Percentiles rank a stretch among this genome's conserved stretches.
These are phyloP conservation scores for Morella rubra DNA, from an alignment of 306 rosid genomes.

Conservation along the genomic window DNA sequence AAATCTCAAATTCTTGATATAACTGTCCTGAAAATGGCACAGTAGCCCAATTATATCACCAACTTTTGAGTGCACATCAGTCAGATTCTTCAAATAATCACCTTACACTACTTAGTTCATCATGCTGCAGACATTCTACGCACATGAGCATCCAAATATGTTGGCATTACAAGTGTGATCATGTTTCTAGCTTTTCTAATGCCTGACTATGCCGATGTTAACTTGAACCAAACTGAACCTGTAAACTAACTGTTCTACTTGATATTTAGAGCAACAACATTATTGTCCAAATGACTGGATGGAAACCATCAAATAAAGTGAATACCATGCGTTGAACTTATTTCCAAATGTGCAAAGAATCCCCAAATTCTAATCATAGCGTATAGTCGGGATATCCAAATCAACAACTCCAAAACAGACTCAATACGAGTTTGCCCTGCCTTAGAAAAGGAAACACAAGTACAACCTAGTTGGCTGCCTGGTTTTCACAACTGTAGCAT, in stretches of 20 bases:
- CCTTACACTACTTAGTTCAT: neutral
- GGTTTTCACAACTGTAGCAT: neutral
- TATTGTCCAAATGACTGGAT: neutral
- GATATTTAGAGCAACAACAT: too few relatives aligned
- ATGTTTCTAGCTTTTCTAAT: neutral
- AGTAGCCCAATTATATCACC: neutral
- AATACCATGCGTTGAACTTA: neutral
- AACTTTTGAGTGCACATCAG: slow-evolving; percentile 4
- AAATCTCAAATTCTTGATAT: neutral
- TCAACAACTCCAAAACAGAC: neutral
- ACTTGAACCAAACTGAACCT: neutral
- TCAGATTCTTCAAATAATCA: neutral
- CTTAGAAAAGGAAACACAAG: neutral
- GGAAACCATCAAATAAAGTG: neutral
- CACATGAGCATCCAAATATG: neutral
- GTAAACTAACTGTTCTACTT: neutral
- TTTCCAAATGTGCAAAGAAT: neutral
- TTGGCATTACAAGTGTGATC: neutral
- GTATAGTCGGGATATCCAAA: neutral
- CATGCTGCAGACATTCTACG: neutral
- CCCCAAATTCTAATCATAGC: neutral
- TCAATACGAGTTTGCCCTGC: neutral
- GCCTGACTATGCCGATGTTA: neutral
- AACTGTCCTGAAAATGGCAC: neutral
- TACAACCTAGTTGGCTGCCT: neutral